phyloP scores from a whole-genome alignment of 2,329 filamentous ascomycete genomes.

The Didymella keratinophila region DNA sequence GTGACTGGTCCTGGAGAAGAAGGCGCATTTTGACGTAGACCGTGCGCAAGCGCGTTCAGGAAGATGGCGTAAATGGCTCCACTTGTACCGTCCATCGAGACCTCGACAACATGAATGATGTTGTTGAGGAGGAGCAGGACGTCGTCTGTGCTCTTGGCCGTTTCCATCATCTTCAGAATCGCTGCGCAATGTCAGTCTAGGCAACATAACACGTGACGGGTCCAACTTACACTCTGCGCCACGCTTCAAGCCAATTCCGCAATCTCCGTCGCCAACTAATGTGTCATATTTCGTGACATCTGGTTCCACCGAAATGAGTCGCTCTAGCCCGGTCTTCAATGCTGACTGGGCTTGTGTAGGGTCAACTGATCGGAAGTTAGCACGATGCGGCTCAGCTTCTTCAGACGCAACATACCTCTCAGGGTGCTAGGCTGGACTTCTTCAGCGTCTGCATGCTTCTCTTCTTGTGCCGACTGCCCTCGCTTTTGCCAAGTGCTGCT shows the following conservation, averaged over 20 bases:
- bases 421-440: constrained; percentile 63
- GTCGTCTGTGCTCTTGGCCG: constrained; percentile 61
- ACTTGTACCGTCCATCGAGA: constrained; percentile 76
- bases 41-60: constrained; percentile 81
- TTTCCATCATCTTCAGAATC: constrained; percentile 54
- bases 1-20: constrained; percentile 56
- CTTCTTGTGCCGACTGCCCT: constrained; percentile 52
- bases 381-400: background rate
- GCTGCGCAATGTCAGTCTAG: constrained; percentile 43
- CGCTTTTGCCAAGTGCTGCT: constrained; percentile 66
- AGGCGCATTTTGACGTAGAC: constrained; percentile 64
- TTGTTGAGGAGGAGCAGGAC: constrained; percentile 66
- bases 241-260: constrained; percentile 83
- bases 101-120: constrained; percentile 71
- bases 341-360: constrained; percentile 59
- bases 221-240: constrained; percentile 71
- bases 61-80: constrained; percentile 88
- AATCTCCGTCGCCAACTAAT: constrained; percentile 89
- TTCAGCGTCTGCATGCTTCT: constrained; percentile 52
- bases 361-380: constrained; percentile 57
- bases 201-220: constrained; percentile 44
- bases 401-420: constrained; percentile 51
- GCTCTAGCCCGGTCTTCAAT: constrained; percentile 65
- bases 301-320: constrained; percentile 69
- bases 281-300: constrained; percentile 75